Conservation (phyloP, 2,329 filamentous ascomycete species). For the Ophiocordyceps unilateralis region DNA sequence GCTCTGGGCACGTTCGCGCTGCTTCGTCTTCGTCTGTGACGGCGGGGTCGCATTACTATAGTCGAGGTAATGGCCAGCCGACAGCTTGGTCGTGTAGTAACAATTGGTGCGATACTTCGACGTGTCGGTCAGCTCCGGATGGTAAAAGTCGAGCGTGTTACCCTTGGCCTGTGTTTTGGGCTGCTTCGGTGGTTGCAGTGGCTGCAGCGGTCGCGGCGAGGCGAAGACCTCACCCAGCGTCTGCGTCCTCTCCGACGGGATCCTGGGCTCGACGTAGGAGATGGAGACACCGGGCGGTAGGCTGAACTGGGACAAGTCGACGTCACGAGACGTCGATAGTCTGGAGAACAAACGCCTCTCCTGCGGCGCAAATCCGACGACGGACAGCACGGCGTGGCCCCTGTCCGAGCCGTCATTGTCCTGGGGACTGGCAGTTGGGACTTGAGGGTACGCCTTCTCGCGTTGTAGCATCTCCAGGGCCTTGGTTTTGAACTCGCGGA, state of each 20-base stretch:
- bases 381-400: conserved; percentile 49
- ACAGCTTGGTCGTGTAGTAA: conserved; percentile 50
- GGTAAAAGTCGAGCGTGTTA: conserved; percentile 33
- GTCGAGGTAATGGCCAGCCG: conserved; percentile 53
- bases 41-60: conserved; percentile 45
- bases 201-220: conserved; percentile 45
- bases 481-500: conserved; percentile 41
- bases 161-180: conserved; percentile 53
- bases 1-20: conserved; percentile 56
- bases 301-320: conserved; percentile 22
- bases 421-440: conserved; percentile 19
- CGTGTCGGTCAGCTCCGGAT: conserved; percentile 37
- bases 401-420: conserved; percentile 19
- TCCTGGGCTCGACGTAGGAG: conserved; percentile 17
- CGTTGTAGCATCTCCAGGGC: conserved; percentile 45
- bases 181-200: conserved; percentile 54
- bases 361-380: conserved; percentile 58
- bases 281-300: conserved; percentile 58
- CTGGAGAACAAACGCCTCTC: conserved; percentile 76
- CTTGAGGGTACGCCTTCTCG: conserved; percentile 34
- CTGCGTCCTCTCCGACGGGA: conserved; percentile 28
- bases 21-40: conserved; percentile 40
- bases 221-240: conserved; percentile 61
- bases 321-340: conserved; percentile 28
- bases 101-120: conserved; percentile 34